phyloP scores from a whole-genome alignment of 2,329 filamentous ascomycete species.

The Sclerotinia trifoliorum region DNA sequence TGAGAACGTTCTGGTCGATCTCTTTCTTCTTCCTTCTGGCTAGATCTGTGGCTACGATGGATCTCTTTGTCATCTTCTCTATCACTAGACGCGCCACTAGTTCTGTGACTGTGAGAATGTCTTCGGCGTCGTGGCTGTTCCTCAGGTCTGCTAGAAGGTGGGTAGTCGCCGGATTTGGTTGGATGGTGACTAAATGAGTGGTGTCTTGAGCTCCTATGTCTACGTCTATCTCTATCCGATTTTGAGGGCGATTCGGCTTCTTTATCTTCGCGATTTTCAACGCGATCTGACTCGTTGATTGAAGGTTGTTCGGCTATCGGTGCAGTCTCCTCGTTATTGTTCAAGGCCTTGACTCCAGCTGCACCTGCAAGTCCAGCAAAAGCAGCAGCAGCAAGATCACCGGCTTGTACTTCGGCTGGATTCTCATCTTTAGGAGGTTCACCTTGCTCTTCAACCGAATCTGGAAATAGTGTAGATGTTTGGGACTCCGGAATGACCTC shows the following conservation, averaged over 20 bases:
- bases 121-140: conserved; percentile 18
- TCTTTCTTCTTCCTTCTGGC: not conserved
- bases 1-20: conserved; percentile 12
- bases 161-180: conserved; percentile 13
- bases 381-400: conserved; percentile 8
- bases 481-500: not conserved
- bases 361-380: conserved; percentile 15
- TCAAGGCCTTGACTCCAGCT: not conserved
- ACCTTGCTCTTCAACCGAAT: not conserved
- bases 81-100: not conserved
- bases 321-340: not conserved
- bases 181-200: conserved; percentile 21
- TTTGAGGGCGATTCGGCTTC: not conserved
- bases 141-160: conserved; percentile 18
- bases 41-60: conserved; percentile 12
- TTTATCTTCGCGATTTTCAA: conserved; percentile 8
- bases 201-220: conserved; percentile 19
- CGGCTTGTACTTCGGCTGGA: not conserved
- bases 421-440: not conserved
- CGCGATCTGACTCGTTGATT: not conserved
- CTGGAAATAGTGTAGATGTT: too few relatives aligned
- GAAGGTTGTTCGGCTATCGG: not conserved
- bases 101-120: conserved; percentile 20
- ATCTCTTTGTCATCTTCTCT: conserved; percentile 13
- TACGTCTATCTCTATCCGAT: conserved; percentile 15